Percentiles rank a stretch among this genome's conserved stretches.
Conservation (phyloP, 257 asterid genomes). For the Salvia miltiorrhiza region DNA sequence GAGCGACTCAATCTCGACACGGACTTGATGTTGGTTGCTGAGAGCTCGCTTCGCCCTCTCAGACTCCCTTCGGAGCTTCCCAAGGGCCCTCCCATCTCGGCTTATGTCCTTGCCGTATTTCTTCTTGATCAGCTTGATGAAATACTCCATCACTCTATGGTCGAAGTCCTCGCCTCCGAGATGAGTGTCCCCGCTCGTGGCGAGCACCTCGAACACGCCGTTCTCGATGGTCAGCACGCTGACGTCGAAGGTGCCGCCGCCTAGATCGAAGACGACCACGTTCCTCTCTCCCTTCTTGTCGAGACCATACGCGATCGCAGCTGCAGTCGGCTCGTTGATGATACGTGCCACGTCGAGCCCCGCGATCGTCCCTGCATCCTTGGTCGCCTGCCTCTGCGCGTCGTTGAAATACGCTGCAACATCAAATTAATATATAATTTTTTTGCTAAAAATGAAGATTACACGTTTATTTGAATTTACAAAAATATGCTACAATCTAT, state of each 20-base stretch:
- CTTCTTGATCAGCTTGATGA: conserved; percentile 47
- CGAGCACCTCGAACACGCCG: conserved; percentile 51
- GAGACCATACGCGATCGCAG: conserved; percentile 53
- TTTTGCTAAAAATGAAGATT: too few species aligned
- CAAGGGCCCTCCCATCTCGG: conserved; percentile 45
- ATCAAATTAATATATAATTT: too few species aligned
- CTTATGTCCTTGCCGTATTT: conserved; percentile 49
- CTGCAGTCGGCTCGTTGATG: conserved; percentile 60
- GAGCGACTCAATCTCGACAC: conserved; percentile 53
- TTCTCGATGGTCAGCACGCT: conserved; percentile 43
- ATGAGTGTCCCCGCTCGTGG: conserved; percentile 53
- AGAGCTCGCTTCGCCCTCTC: conserved; percentile 54
- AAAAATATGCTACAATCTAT: too few species aligned
- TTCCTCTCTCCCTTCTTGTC: conserved; percentile 49
- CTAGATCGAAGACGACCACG: conserved; percentile 53
- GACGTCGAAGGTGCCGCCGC: conserved; percentile 61
- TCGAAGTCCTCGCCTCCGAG: conserved; percentile 64
- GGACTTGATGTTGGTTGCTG: conserved; percentile 55
- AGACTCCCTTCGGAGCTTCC: conserved; percentile 43
- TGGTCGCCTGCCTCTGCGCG: conserved; percentile 59
- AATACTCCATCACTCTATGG: conserved; percentile 50
- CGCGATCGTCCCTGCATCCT: conserved; percentile 48
- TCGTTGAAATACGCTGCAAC: conserved; percentile 51
- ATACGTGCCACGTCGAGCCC: conserved; percentile 52
- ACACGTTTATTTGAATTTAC: too few species aligned